Percentiles rank a stretch among this genome's conserved stretches.
These are phyloP conservation scores for Backusella psychrophila DNA, from an alignment of 192 early-diverging fungal species.

Conservation along the genomic window DNA sequence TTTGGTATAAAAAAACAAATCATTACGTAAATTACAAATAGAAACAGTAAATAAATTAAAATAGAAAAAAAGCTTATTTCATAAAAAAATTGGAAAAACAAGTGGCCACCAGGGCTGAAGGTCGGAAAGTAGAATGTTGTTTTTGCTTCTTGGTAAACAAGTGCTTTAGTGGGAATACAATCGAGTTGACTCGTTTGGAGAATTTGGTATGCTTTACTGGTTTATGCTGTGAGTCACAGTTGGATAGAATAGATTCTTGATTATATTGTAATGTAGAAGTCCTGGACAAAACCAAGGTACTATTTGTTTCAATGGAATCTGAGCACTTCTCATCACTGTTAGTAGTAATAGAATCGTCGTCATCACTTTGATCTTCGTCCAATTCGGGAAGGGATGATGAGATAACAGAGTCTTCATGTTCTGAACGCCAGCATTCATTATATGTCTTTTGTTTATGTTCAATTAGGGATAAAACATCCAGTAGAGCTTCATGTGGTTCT, in stretches of 20 bases:
- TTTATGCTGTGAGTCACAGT: neutral
- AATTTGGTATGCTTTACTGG: neutral
- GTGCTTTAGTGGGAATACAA: neutral
- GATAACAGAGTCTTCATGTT: neutral
- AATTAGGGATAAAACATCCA: neutral
- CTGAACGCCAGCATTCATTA: neutral
- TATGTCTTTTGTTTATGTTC: neutral
- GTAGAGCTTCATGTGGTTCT: neutral
- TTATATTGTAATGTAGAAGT: neutral
- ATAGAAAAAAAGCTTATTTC: neutral
- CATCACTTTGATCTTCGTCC: neutral
- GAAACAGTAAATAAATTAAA: neutral
- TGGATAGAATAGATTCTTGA: neutral
- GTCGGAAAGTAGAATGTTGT: neutral
- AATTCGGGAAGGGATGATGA: neutral
- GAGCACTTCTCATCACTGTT: neutral
- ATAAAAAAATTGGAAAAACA: neutral
- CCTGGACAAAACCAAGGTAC: neutral
- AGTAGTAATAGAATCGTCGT: neutral
- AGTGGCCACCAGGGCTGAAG: neutral
- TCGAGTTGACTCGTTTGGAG: neutral
- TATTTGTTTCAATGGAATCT: neutral
- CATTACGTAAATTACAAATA: neutral
- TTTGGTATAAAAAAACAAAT: neutral
- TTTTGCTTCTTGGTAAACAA: neutral